A percentile compares a stretch with the other conserved stretches of the same genome.
Conservation (phyloP, 768 basidiomycete genomes). For the Cubamyces lactineus region DNA sequence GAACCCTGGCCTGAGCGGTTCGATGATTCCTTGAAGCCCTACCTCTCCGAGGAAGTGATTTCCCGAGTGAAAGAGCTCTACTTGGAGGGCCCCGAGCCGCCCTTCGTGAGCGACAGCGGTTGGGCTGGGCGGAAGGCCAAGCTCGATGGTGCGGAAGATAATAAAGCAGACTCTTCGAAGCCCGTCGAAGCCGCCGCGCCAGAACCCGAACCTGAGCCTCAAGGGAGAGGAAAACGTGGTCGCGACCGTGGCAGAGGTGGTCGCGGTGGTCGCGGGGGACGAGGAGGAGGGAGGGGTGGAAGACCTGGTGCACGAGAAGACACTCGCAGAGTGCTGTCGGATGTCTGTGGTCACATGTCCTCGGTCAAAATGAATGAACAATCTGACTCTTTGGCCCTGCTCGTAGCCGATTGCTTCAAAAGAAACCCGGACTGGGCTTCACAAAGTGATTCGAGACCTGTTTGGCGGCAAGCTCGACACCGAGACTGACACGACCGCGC, state of each 20-base stretch:
- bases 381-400: slow-evolving; percentile 5
- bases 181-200: slow-evolving; percentile 21
- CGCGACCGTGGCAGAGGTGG: slow-evolving; percentile 46
- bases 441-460: slow-evolving; percentile 75
- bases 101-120: slow-evolving; percentile 71
- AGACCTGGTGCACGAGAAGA: slow-evolving; percentile 57
- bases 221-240: slow-evolving; percentile 45
- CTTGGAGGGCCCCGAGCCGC: slow-evolving; percentile 81
- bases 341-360: slow-evolving; percentile 55
- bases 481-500: slow-evolving; percentile 62
- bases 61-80: slow-evolving; percentile 70
- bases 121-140: slow-evolving; percentile 61
- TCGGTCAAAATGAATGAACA: neutral
- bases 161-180: slow-evolving; percentile 20
- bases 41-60: slow-evolving; percentile 65
- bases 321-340: slow-evolving; percentile 74
- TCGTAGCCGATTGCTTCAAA: slow-evolving; percentile 83
- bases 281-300: slow-evolving; percentile 48
- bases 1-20: slow-evolving; percentile 72
- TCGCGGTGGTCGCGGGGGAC: slow-evolving; percentile 49
- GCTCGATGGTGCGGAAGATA: slow-evolving; percentile 30
- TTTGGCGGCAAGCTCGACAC: slow-evolving; percentile 87
- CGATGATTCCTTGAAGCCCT: slow-evolving; percentile 56
- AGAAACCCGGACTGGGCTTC: slow-evolving; percentile 77
- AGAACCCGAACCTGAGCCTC: slow-evolving; percentile 30